phyloP scores from a whole-genome alignment of 2,329 filamentous ascomycete species.

The Drechslerella coelobrocha region DNA sequence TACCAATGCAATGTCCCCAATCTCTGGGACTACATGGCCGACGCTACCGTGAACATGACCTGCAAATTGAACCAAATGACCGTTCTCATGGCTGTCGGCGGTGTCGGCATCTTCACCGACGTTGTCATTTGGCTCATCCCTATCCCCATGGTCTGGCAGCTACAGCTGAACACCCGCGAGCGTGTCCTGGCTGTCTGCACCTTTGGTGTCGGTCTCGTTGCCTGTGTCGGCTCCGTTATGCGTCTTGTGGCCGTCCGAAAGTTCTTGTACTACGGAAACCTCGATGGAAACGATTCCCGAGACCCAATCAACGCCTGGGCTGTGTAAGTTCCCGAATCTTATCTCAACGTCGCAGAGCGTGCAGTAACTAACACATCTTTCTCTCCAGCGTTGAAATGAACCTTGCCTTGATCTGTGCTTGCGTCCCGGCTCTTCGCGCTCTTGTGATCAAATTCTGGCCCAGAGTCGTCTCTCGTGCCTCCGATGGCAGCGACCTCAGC shows the following conservation, averaged over 20 bases:
- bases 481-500: constrained; percentile 47
- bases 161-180: constrained; percentile 44
- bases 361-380: constrained; percentile 18
- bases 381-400: constrained; percentile 48
- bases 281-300: constrained; percentile 41
- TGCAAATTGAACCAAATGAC: constrained; percentile 47
- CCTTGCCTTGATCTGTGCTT: constrained; percentile 46
- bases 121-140: constrained; percentile 46
- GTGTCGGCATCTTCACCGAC: constrained; percentile 47
- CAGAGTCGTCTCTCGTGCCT: constrained; percentile 37
- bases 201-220: constrained; percentile 43
- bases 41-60: constrained; percentile 26
- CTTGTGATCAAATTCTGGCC: constrained; percentile 44
- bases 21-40: constrained; percentile 46
- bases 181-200: constrained; percentile 43
- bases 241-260: constrained; percentile 31
- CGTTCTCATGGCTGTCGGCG: constrained; percentile 44
- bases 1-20: constrained; percentile 41
- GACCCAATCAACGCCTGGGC: constrained; percentile 48
- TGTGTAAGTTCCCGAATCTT: constrained; percentile 29
- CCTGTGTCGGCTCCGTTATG: constrained; percentile 41
- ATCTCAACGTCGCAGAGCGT: background rate
- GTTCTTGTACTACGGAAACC: constrained; percentile 48
- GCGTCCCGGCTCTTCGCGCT: constrained; percentile 43
- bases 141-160: constrained; percentile 48